Evolutionary conservation across 1,284 basidiomycete species (phyloP).

Genomic region (Boletus mariae): DNA sequence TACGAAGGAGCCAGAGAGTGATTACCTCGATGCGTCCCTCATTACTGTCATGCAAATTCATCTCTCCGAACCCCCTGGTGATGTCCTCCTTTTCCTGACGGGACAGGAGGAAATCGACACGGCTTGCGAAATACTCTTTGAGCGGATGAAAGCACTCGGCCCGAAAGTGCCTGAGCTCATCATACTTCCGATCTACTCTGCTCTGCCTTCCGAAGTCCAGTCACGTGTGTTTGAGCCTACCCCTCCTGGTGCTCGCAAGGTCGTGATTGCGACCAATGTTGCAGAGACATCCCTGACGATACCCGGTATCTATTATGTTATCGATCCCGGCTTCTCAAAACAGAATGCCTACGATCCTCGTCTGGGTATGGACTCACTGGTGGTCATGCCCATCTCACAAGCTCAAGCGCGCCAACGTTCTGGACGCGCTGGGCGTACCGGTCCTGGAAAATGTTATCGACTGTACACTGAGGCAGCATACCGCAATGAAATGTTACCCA

Average conservation of each 20-base stretch:
- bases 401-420: conserved; percentile 94
- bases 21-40: conserved; percentile 96
- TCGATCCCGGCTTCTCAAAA: conserved; percentile 98
- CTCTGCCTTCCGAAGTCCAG: conserved; percentile 96
- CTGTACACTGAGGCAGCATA: conserved; percentile 97
- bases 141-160: conserved; percentile 97
- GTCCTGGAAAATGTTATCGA: conserved; percentile 97
- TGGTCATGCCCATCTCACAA: conserved; percentile 99
- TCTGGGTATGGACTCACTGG: conserved; percentile 97
- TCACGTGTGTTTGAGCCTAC: conserved; percentile 97
- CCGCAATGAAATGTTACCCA: conserved; percentile 98
- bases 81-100: conserved; percentile 94
- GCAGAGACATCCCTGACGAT: conserved; percentile 99
- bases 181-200: conserved; percentile 97
- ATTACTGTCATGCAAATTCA: conserved; percentile 99
- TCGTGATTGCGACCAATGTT: conserved; percentile 98
- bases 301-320: conserved; percentile 97
- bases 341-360: conserved; percentile 98
- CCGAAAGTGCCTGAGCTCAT: conserved; percentile 96
- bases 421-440: conserved; percentile 95
- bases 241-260: conserved; percentile 94
- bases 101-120: conserved; percentile 99
- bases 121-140: conserved; percentile 93
- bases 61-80: conserved; percentile 94
- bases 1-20: conserved; percentile 98